phyloP scores from a whole-genome alignment of 1,284 basidiomycete genomes.

The Trametes hirsuta region DNA sequence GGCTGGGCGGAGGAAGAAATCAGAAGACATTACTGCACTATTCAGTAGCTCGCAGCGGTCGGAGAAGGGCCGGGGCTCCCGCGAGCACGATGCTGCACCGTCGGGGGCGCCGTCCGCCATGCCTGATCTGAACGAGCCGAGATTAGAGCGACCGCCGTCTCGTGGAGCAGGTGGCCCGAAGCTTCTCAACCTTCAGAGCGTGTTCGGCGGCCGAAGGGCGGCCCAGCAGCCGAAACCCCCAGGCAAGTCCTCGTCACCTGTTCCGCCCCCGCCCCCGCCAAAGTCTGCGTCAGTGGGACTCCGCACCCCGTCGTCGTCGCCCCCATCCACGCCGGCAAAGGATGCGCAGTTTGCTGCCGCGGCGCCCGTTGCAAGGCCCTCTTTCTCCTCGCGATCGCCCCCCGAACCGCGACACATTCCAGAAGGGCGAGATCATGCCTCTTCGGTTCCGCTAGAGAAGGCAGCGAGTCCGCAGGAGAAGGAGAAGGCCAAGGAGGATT shows the following conservation, averaged over 20 bases:
- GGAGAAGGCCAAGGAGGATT: slow-evolving; percentile 55
- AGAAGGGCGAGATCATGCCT: slow-evolving; percentile 7
- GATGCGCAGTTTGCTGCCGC: slow-evolving; percentile 16
- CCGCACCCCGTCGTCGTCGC: slow-evolving; percentile 4
- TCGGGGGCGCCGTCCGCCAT: slow-evolving; percentile 26
- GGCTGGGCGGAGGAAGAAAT: slow-evolving; percentile 63
- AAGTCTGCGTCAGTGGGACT: slow-evolving; percentile 31
- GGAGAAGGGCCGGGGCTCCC: slow-evolving; percentile 34
- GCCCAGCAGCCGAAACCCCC: slow-evolving; percentile 21
- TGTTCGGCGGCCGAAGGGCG: slow-evolving; percentile 39
- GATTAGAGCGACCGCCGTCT: slow-evolving; percentile 23
- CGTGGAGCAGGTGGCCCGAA: slow-evolving; percentile 24
- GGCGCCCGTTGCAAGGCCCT: slow-evolving; percentile 1
- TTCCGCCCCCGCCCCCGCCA: slow-evolving; percentile 39
- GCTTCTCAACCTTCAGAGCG: slow-evolving; percentile 37
- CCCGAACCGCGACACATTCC: neutral
- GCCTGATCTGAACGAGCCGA: slow-evolving; percentile 20
- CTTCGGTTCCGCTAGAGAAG: slow-evolving; percentile 9
- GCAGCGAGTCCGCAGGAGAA: slow-evolving; percentile 27
- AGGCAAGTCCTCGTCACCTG: slow-evolving; percentile 14
- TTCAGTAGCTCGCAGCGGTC: slow-evolving; percentile 31
- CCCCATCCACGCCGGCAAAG: slow-evolving; percentile 17
- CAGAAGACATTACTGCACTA: slow-evolving; percentile 45
- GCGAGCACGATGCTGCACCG: slow-evolving; percentile 31
- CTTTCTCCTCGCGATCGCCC: slow-evolving; percentile 3